A percentile compares a stretch with the other conserved stretches of the same genome.
Conservation (phyloP, 257 asterid genomes). For the Plectranthus barbatus region DNA sequence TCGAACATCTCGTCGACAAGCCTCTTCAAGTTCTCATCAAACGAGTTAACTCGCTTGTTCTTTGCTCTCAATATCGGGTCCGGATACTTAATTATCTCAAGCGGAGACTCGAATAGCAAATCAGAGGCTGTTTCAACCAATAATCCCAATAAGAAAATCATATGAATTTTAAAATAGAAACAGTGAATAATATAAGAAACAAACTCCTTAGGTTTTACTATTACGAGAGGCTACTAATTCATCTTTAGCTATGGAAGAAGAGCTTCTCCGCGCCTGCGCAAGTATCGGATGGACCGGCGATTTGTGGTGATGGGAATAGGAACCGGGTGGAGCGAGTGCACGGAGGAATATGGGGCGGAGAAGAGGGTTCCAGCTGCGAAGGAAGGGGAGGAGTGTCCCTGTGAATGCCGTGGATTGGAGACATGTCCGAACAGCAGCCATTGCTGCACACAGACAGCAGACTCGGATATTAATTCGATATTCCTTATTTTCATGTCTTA, state of each 20-base stretch:
- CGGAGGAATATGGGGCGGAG: conserved; percentile 8
- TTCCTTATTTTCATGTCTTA: too few species aligned
- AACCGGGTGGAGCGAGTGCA: conserved; percentile 8
- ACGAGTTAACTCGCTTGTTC: conserved; percentile 53
- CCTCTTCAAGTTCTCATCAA: conserved; percentile 69
- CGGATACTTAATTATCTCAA: conserved; percentile 67
- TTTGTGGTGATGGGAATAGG: conserved; percentile 10
- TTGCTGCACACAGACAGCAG: conserved; percentile 20
- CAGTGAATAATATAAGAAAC: not conserved
- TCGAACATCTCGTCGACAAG: conserved; percentile 87
- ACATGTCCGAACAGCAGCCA: conserved; percentile 40
- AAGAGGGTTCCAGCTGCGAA: conserved; percentile 14
- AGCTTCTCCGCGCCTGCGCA: conserved; percentile 59
- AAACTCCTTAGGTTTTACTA: not conserved
- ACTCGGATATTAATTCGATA: too few species aligned
- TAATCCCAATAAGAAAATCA: not conserved
- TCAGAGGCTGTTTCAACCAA: conserved; percentile 50
- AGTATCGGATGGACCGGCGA: conserved; percentile 15
- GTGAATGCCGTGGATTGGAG: conserved; percentile 25
- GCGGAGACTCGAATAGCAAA: conserved; percentile 55
- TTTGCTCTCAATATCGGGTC: conserved; percentile 73
- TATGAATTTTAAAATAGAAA: not conserved
- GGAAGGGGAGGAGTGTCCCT: conserved; percentile 23
- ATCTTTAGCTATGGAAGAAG: conserved; percentile 29
- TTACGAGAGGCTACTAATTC: conserved; percentile 61